Conservation (phyloP, 495 filamentous ascomycete genomes). For the Hypoxylon lienhwacheense region DNA sequence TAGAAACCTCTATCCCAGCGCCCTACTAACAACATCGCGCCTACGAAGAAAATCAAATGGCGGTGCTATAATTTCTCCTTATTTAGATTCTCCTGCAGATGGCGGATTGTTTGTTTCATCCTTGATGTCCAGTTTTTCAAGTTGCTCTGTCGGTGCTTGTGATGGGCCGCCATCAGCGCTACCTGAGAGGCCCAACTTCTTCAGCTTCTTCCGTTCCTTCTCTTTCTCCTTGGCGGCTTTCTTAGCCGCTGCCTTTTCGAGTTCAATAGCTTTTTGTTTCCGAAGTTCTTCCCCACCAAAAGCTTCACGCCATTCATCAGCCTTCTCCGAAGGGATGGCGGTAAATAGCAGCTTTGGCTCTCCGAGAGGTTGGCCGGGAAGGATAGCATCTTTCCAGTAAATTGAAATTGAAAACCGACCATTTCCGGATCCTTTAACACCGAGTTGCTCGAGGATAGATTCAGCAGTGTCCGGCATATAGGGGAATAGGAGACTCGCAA, state of each 20-base stretch:
- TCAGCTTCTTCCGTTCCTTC: constrained; percentile 53
- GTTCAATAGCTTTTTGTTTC: constrained; percentile 25
- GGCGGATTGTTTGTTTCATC: neutral
- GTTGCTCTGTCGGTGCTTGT: constrained; percentile 35
- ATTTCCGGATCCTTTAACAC: constrained; percentile 41
- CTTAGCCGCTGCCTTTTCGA: constrained; percentile 62
- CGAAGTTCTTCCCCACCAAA: constrained; percentile 68
- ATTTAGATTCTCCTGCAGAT: constrained; percentile 3
- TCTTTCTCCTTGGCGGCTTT: constrained; percentile 55
- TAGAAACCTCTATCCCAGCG: constrained; percentile 33
- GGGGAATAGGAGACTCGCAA: constrained; percentile 73
- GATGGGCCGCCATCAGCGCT: constrained; percentile 31
- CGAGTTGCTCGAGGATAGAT: constrained; percentile 73
- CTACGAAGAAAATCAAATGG: constrained; percentile 1
- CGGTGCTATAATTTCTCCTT: neutral
- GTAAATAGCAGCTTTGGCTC: constrained; percentile 81
- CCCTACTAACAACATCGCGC: constrained; percentile 18
- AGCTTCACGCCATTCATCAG: constrained; percentile 74
- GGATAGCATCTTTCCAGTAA: constrained; percentile 63
- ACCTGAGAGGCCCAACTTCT: constrained; percentile 47
- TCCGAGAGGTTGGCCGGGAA: constrained; percentile 77
- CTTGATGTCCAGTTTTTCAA: constrained; percentile 17
- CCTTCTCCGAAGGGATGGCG: constrained; percentile 80
- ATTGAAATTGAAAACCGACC: constrained; percentile 71
- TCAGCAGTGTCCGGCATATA: constrained; percentile 83